Evolutionary conservation across 1,284 basidiomycete species (phyloP).

Genomic region (Pyrrhoderma noxium): DNA sequence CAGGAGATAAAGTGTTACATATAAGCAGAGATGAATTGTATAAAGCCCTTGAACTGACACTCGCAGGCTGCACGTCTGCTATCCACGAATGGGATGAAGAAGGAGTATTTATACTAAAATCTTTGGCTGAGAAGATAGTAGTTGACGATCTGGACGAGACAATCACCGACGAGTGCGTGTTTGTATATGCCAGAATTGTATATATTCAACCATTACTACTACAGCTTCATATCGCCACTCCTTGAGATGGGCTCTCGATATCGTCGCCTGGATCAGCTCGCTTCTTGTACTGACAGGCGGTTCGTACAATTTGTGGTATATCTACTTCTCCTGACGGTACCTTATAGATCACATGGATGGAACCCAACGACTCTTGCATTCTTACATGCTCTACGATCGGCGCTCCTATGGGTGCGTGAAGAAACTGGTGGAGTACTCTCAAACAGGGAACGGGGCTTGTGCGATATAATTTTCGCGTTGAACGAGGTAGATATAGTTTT

Average conservation of each 20-base stretch:
- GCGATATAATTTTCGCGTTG: conserved; percentile 47
- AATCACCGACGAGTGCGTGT: conserved; percentile 45
- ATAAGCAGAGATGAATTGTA: conserved; percentile 42
- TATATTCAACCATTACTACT: conserved; percentile 3
- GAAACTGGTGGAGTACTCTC: conserved; percentile 32
- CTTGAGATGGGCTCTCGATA: conserved; percentile 54
- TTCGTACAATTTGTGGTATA: conserved; percentile 23
- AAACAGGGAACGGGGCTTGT: conserved; percentile 30
- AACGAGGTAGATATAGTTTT: conserved; percentile 41
- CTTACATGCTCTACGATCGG: conserved; percentile 51
- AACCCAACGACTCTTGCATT: conserved; percentile 51
- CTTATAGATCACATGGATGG: not conserved
- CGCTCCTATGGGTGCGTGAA: conserved; percentile 43
- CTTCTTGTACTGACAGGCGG: conserved; percentile 38
- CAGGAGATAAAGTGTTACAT: conserved; percentile 33
- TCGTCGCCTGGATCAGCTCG: conserved; percentile 54
- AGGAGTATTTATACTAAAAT: conserved; percentile 34
- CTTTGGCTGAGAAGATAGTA: conserved; percentile 31
- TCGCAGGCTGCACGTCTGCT: conserved; percentile 58
- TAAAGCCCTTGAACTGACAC: conserved; percentile 42
- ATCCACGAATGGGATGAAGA: conserved; percentile 52
- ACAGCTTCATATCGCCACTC: conserved; percentile 54
- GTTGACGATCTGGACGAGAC: conserved; percentile 49
- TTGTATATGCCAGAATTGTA: not conserved
- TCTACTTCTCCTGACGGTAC: not conserved